phyloP scores from a whole-genome alignment of 2,329 filamentous ascomycete genomes.

The Aspergillus sp. region DNA sequence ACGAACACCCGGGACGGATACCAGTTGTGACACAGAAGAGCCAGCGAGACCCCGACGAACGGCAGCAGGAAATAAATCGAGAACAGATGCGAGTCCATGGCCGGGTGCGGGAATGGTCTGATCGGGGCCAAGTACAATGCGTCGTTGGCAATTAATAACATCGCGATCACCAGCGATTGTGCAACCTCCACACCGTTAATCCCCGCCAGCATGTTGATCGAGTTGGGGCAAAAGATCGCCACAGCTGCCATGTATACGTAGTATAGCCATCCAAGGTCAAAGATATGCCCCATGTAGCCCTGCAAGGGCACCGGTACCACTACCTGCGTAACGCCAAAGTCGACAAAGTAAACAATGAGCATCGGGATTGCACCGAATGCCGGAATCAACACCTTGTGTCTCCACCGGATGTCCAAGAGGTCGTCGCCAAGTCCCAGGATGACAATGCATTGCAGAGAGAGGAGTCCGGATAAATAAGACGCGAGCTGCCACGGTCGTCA shows the following conservation, averaged over 20 bases:
- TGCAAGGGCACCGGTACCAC: constrained; percentile 82
- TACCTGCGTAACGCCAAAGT: constrained; percentile 93
- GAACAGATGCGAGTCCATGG: constrained; percentile 91
- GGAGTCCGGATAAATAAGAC: constrained; percentile 86
- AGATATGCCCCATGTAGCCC: constrained; percentile 71
- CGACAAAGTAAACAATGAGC: constrained; percentile 94
- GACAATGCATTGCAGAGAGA: constrained; percentile 82
- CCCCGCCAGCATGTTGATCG: constrained; percentile 99
- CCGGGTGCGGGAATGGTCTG: constrained; percentile 78
- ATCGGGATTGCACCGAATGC: constrained; percentile 88
- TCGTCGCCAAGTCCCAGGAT: constrained; percentile 92
- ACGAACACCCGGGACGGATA: constrained; percentile 93
- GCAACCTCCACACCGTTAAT: constrained; percentile 96
- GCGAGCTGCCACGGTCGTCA: constrained; percentile 55
- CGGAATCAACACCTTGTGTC: constrained; percentile 97
- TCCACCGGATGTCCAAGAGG: constrained; percentile 95
- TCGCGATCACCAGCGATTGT: constrained; percentile 83
- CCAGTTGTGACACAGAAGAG: constrained; percentile 86
- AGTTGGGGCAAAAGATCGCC: constrained; percentile 96
- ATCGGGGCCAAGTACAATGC: constrained; percentile 68
- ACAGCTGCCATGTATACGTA: constrained; percentile 95
- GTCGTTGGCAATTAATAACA: constrained; percentile 79
- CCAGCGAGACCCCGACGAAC: constrained; percentile 84
- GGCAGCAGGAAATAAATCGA: constrained; percentile 90
- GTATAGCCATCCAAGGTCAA: constrained; percentile 77